Base-by-base conservation (phyloP, 2,329 filamentous ascomycete species). In the Pseudocercospora musae region DNA sequence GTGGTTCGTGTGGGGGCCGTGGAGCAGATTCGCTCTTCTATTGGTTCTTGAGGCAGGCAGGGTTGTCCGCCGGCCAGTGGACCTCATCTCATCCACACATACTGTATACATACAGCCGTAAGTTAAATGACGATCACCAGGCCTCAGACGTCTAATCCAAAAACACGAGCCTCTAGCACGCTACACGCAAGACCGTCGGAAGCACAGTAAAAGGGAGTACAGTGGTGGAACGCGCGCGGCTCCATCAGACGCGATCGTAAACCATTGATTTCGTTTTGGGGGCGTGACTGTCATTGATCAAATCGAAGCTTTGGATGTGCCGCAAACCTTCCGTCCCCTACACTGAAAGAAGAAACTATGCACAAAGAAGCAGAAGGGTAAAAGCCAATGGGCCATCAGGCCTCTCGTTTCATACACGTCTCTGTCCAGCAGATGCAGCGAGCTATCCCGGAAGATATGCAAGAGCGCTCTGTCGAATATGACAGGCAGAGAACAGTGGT, bases 361-460 rank as follows among this genome's bases (percentile, higher is more conserved):
- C 62, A 63, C 54, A 63, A 60, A 63, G 62, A 63, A 63, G 54
- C 48, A 60, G 54, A 63, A 60, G 55, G 57, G 58, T 54, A 60
- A 40, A 50, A 63, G 55, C 58, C 53, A 63, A 46, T 29, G 58
- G 42, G 57, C 54, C 62, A 60, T 63, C 58, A 54, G 58, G 61
- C 57, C 48, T 52, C 42, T 63, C 61, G 21, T 63, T 54, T 29
- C 54, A 48, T 57, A 37, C 50, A 27, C 58, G 62, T 29, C 55
- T 63, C 62, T 60, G 58, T 58, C 62, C 62, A 60, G 62, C 62
- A 46, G 58, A 60, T 58, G 62, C 60, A 62, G 49, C 50, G 23
- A 49, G 42, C 58, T 58, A 60, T 44, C 52, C 59, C 48, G 27
- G 29, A 31, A 29, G 59, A 55, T 61, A 60, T 57, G 58, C 58